Conservation (phyloP, 140 eudicot genomes). For the Ambrosia hybrid region DNA sequence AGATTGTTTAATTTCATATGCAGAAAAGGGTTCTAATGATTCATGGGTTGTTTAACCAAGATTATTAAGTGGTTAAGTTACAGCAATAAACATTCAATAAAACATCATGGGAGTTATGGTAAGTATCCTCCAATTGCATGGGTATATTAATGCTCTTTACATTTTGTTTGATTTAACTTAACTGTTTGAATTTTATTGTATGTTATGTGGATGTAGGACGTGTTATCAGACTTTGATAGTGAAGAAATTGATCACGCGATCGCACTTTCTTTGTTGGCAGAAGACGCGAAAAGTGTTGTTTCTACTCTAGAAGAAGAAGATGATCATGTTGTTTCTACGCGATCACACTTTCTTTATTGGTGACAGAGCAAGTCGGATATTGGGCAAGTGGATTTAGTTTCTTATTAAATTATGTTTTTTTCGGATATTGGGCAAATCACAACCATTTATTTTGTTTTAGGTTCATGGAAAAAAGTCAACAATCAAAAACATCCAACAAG, state of each 20-base stretch:
- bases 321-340: not conserved
- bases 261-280: slow-evolving; percentile 94
- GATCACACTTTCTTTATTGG: too few relatives aligned
- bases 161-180: not conserved
- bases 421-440: too few relatives aligned
- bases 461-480: slow-evolving; percentile 66
- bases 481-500: slow-evolving; percentile 42
- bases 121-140: slow-evolving; percentile 48
- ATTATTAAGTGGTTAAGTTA: too few relatives aligned
- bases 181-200: not conserved
- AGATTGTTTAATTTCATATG: too few relatives aligned
- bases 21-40: too few relatives aligned
- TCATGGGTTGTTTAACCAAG: too few relatives aligned
- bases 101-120: too few relatives aligned
- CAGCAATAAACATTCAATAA: too few relatives aligned
- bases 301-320: slow-evolving; percentile 38
- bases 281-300: slow-evolving; percentile 48
- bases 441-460: slow-evolving; percentile 33
- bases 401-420: not conserved
- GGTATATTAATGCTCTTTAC: slow-evolving; percentile 39
- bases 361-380: too few relatives aligned
- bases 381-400: slow-evolving; percentile 13
- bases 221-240: slow-evolving; percentile 64
- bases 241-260: slow-evolving; percentile 96
- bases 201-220: slow-evolving; percentile 50